Base-by-base conservation (phyloP, 805 yeast species). In the Cephaloascus albidus region DNA sequence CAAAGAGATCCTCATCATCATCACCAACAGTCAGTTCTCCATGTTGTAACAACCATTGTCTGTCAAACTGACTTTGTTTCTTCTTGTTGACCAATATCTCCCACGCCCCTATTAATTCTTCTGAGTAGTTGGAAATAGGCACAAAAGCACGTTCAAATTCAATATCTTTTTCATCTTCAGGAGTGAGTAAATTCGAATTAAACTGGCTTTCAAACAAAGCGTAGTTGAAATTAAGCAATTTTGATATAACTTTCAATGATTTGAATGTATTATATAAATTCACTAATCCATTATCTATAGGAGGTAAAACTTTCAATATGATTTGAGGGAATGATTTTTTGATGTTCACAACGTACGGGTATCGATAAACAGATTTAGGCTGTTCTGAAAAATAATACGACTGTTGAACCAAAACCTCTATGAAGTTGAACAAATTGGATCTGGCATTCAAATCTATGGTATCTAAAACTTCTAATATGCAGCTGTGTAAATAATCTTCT, bases 401-500 rank as follows among this genome's bases (percentile, higher is more conserved):
- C 18, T 65, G 65, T 17, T 58, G 47, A 2, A 76, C 62, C 30
- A 85, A 55, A n/a, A 76, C 71, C 43, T 85, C 90, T 3, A 86
- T 53, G 48, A 85, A 79, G 52, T 77, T 85, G 42, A 85, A 68
- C 5, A 85, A 68, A 45, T 81, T 84, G 34, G 85, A 66, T 43
- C 85, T 68, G 33, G 71, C 60, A 50, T 85, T 83, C 35, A 85
- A 49, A 60, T 77, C 78, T 14, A 73, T 61, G 20, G 53, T 53
- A 20, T 68, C 70, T 17, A 81, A 59, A 34, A 76, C 76, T 42
- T 79, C 89, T 34, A 81, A 53, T 17, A 85, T 72, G 41, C 82
- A 75, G 4, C 83, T 76, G 51, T 78, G 78, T 44, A 84, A 63
- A 53, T 82, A 87, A 46, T 81, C 90, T 42, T 73, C 76, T 20